Conservation (phyloP, 1,139 yeast species). For the Taphrina confusa region DNA sequence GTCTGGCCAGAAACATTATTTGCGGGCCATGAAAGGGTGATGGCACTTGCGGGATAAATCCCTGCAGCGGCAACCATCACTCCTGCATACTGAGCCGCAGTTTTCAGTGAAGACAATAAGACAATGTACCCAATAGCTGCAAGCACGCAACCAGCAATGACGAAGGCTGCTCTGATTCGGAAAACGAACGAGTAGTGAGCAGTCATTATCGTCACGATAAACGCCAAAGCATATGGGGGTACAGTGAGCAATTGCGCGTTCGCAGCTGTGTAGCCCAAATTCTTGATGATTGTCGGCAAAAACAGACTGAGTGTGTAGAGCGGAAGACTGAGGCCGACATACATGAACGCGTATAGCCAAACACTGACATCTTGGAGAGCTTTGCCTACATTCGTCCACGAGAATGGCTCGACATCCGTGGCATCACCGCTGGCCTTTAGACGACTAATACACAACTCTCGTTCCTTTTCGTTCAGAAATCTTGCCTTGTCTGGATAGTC, state of each 20-base stretch:
- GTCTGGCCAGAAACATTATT: slow-evolving; percentile 53
- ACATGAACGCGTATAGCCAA: slow-evolving; percentile 21
- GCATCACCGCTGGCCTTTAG: slow-evolving; percentile 15
- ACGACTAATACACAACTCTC: slow-evolving; percentile 11
- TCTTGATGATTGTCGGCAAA: slow-evolving; percentile 50
- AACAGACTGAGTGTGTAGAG: slow-evolving; percentile 43
- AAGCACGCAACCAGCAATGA: slow-evolving; percentile 50
- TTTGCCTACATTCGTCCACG: slow-evolving; percentile 26
- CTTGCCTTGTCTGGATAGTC: slow-evolving; percentile 29
- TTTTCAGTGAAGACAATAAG: slow-evolving; percentile 44
- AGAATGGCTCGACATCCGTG: slow-evolving; percentile 15
- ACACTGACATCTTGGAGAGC: slow-evolving; percentile 26
- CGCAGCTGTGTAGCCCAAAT: slow-evolving; percentile 54
- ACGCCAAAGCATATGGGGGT: slow-evolving; percentile 57
- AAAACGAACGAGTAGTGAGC: slow-evolving; percentile 47
- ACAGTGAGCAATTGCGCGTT: slow-evolving; percentile 58
- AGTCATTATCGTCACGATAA: slow-evolving; percentile 44
- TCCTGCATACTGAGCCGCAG: slow-evolving; percentile 45
- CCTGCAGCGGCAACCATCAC: slow-evolving; percentile 48
- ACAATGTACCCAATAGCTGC: slow-evolving; percentile 45
- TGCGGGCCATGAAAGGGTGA: slow-evolving; percentile 49
- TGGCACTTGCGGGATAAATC: slow-evolving; percentile 48
- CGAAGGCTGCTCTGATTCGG: slow-evolving; percentile 50
- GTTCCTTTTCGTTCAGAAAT: slow-evolving; percentile 16
- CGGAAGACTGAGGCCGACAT: slow-evolving; percentile 32